These are phyloP conservation scores for Pleurotus salmoneostramineus DNA, from an alignment of 768 basidiomycete genomes.

Conservation along the genomic window DNA sequence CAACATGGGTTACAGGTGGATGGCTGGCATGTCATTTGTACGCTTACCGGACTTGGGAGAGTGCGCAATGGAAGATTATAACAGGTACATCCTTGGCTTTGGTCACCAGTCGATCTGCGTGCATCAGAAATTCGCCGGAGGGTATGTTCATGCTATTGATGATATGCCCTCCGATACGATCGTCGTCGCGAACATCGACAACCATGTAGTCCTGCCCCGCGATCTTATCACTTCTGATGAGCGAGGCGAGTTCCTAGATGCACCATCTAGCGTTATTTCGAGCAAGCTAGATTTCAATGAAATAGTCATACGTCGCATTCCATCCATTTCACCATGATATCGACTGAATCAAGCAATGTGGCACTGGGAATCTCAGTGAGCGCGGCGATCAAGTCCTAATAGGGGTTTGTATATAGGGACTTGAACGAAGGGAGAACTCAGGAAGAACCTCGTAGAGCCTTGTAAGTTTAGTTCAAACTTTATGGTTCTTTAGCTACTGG, in stretches of 20 bases:
- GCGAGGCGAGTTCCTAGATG: constrained; percentile 58
- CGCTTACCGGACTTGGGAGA: constrained; percentile 73
- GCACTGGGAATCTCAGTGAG: not conserved
- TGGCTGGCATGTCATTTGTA: not conserved
- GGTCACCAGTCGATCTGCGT: constrained; percentile 55
- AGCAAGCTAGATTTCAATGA: not conserved
- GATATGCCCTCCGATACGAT: constrained; percentile 78
- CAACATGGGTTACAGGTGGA: not conserved
- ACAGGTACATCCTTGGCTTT: constrained; percentile 57
- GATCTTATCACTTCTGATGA: constrained; percentile 64
- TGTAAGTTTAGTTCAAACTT: no score
- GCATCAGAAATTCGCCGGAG: constrained; percentile 51
- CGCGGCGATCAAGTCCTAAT: not conserved
- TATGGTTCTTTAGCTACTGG: not conserved
- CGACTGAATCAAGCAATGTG: not conserved
- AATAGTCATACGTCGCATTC: not conserved
- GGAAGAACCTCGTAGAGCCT: not conserved
- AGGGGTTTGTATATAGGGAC: not conserved
- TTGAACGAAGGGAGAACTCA: not conserved
- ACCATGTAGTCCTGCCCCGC: constrained; percentile 67
- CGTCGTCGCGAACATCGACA: constrained; percentile 84
- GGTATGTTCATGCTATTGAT: constrained; percentile 60
- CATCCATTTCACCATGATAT: not conserved
- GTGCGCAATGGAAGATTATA: constrained; percentile 75
- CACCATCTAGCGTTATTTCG: not conserved